These are phyloP conservation scores for Colletotrichum siamense DNA, from an alignment of 2,329 filamentous ascomycete species.

Conservation along the genomic window DNA sequence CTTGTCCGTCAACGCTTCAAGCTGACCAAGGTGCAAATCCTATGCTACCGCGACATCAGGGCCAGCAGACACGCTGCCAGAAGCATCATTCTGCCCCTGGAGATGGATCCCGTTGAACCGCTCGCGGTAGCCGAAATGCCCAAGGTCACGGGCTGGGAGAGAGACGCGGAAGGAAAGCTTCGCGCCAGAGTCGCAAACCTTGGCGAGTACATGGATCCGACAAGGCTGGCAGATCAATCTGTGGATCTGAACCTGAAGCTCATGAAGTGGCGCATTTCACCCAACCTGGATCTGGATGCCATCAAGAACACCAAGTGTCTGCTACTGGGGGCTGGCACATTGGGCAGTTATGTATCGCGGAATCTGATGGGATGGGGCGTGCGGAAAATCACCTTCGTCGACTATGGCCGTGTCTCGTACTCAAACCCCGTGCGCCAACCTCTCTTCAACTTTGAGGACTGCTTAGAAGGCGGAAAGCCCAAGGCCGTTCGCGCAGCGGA, in stretches of 20 bases:
- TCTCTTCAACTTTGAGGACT: slow-evolving; percentile 89
- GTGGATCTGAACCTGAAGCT: slow-evolving; percentile 96
- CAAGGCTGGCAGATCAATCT: slow-evolving; percentile 85
- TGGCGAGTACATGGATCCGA: slow-evolving; percentile 92
- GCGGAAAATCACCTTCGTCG: slow-evolving; percentile 92
- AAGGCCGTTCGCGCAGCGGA: slow-evolving; percentile 85
- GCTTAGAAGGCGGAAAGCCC: slow-evolving; percentile 79
- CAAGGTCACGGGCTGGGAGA: slow-evolving; percentile 95
- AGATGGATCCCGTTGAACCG: slow-evolving; percentile 56
- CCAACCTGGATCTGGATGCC: slow-evolving; percentile 82
- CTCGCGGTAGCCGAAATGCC: slow-evolving; percentile 66
- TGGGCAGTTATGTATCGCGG: slow-evolving; percentile 92
- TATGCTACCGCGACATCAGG: slow-evolving; percentile 90
- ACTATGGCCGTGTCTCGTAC: slow-evolving; percentile 91
- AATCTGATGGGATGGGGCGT: slow-evolving; percentile 97
- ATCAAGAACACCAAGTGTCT: slow-evolving; percentile 92
- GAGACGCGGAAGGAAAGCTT: slow-evolving; percentile 79
- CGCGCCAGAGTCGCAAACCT: slow-evolving; percentile 80
- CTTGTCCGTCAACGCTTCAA: slow-evolving; percentile 84
- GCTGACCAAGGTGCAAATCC: slow-evolving; percentile 77
- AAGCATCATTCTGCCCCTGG: slow-evolving; percentile 77
- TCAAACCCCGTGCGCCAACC: slow-evolving; percentile 97
- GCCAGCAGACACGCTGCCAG: slow-evolving; percentile 77
- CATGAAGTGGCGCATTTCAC: slow-evolving; percentile 98
- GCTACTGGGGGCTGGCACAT: slow-evolving; percentile 87